Conservation (phyloP, 768 basidiomycete species). For the Phylloporus sp. region DNA sequence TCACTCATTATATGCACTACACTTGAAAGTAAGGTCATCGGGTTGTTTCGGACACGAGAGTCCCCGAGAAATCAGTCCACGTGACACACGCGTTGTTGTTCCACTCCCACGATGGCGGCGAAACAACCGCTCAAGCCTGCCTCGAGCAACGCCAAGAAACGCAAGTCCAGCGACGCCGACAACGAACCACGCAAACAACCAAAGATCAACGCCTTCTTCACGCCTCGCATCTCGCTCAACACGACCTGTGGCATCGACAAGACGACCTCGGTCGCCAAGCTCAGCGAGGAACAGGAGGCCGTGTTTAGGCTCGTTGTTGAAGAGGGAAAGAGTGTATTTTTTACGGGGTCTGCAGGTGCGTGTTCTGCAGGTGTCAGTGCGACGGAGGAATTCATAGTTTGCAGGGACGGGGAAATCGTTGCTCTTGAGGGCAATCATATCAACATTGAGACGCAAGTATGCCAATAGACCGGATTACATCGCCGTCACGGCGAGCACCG, state of each 20-base stretch:
- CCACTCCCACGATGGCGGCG: not conserved
- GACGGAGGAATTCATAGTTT: not conserved
- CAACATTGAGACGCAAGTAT: conserved; percentile 39
- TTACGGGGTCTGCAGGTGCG: conserved; percentile 65
- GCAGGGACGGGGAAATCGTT: conserved; percentile 64
- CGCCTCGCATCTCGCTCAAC: conserved; percentile 25
- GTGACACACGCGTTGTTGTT: conserved; percentile 19
- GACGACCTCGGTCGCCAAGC: conserved; percentile 33
- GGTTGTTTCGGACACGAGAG: no score
- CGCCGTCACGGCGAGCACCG: conserved; percentile 42
- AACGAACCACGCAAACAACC: conserved; percentile 14
- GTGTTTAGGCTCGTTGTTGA: conserved; percentile 52
- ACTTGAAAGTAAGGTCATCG: no score
- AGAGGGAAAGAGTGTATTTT: conserved; percentile 57
- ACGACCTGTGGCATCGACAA: conserved; percentile 28
- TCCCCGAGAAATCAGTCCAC: conserved; percentile 18
- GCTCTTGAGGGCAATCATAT: conserved; percentile 52
- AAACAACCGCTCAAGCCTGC: conserved; percentile 9
- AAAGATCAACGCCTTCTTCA: conserved; percentile 26
- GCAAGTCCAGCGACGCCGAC: conserved; percentile 16
- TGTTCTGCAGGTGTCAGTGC: not conserved
- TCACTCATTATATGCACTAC: no score
- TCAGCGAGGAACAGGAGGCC: conserved; percentile 50
- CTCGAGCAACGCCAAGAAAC: conserved; percentile 18
- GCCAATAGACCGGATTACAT: conserved; percentile 30